A percentile compares a stretch with the other conserved stretches of the same genome.
phyloP scores from a whole-genome alignment of 2,329 filamentous ascomycete species.

The Biscogniauxia marginata region DNA sequence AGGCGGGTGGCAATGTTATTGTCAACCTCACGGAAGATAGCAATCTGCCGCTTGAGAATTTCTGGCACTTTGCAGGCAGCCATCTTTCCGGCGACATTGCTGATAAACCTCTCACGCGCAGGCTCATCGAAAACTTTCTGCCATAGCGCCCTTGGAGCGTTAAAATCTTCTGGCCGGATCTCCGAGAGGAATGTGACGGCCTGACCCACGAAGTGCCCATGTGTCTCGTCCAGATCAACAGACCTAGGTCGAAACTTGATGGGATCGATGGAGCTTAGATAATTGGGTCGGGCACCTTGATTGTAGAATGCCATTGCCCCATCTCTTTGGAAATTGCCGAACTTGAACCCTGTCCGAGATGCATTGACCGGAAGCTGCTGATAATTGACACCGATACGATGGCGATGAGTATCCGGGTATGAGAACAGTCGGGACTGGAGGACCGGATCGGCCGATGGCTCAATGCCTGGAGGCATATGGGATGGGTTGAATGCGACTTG shows the following conservation, averaged over 20 bases:
- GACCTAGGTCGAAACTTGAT: constrained; percentile 36
- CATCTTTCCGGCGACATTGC: constrained; percentile 63
- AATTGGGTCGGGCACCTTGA: constrained; percentile 60
- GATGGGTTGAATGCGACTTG: constrained; percentile 68
- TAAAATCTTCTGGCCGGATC: constrained; percentile 40
- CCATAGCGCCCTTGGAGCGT: constrained; percentile 56
- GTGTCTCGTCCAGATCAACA: constrained; percentile 38
- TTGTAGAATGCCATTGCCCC: constrained; percentile 70
- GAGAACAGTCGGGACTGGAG: constrained; percentile 69
- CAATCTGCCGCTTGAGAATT: constrained; percentile 62
- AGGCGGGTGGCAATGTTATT: constrained; percentile 55
- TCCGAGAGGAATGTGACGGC: constrained; percentile 39
- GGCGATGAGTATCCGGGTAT: constrained; percentile 64
- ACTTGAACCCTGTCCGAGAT: constrained; percentile 49
- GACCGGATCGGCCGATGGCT: constrained; percentile 68
- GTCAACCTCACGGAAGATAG: constrained; percentile 63
- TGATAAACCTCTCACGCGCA: constrained; percentile 57
- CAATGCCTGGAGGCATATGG: constrained; percentile 65
- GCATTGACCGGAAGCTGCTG: constrained; percentile 55
- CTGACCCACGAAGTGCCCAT: constrained; percentile 39
- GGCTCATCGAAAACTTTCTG: constrained; percentile 60
- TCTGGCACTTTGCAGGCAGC: constrained; percentile 55
- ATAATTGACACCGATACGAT: constrained; percentile 57
- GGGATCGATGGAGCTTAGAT: constrained; percentile 38
- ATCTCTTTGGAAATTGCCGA: constrained; percentile 68